phyloP scores from a whole-genome alignment of 2,329 filamentous ascomycete genomes.

The Penicillium thymicola region DNA sequence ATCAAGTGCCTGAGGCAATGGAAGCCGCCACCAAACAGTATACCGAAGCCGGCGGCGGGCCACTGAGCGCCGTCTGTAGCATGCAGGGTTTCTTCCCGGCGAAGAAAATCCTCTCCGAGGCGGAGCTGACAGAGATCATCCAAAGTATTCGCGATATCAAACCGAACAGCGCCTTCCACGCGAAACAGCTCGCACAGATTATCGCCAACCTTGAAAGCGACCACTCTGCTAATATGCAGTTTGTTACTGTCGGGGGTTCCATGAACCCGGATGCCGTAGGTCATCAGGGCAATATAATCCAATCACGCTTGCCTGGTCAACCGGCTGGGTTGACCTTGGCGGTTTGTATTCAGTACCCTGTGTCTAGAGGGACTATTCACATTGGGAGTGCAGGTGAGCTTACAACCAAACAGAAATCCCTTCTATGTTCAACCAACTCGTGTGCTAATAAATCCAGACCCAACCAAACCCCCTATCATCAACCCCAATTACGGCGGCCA shows the following conservation, averaged over 20 bases:
- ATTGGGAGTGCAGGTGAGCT: constrained; percentile 12
- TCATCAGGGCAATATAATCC: constrained; percentile 12
- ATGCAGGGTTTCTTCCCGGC: constrained; percentile 18
- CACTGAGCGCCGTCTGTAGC: constrained; percentile 4
- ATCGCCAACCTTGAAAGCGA: constrained; percentile 12
- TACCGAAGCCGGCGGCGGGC: constrained; percentile 1
- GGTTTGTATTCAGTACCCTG: constrained; percentile 20
- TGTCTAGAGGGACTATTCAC: constrained; percentile 23
- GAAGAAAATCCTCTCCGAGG: constrained; percentile 9
- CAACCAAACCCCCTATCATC: constrained; percentile 14
- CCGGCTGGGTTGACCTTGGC: constrained; percentile 14
- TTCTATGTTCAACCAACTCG: neutral
- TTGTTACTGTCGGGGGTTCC: constrained; percentile 8
- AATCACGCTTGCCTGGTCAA: neutral
- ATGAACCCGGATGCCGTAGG: constrained; percentile 4
- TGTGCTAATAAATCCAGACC: constrained; percentile 10
- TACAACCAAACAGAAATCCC: neutral
- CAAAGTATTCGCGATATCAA: constrained; percentile 15
- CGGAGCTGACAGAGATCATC: constrained; percentile 11
- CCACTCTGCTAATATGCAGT: constrained; percentile 14
- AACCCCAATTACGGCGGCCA: constrained; percentile 18
- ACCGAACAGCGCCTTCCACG: constrained; percentile 13
- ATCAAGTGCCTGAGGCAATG: constrained; percentile 12
- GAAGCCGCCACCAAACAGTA: constrained; percentile 12
- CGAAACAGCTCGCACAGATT: constrained; percentile 12